phyloP scores from a whole-genome alignment of 192 early-diverging fungal species.

The Linnemannia elongata region DNA sequence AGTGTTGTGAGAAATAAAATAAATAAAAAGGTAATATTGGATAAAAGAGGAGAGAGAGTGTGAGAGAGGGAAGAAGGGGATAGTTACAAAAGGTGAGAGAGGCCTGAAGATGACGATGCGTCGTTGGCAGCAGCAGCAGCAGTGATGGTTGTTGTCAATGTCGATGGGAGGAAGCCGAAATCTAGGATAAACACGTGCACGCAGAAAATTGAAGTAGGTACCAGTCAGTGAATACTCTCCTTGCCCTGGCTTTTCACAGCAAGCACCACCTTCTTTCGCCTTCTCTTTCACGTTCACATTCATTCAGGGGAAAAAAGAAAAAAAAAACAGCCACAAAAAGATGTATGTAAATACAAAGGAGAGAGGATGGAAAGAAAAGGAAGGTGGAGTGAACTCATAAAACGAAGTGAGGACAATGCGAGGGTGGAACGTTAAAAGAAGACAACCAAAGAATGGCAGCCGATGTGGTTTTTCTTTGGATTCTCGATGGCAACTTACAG shows the following conservation, averaged over 20 bases:
- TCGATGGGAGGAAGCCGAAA: neutral
- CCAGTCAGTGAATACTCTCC: neutral
- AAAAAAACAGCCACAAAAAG: neutral
- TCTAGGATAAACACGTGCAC: slow-evolving; percentile 6
- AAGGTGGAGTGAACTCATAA: neutral
- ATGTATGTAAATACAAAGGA: neutral
- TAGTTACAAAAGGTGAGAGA: neutral
- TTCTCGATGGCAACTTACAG: neutral
- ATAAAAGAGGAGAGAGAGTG: neutral
- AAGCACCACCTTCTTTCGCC: neutral
- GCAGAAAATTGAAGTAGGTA: neutral
- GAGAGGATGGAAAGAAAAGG: neutral
- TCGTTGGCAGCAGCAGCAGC: neutral
- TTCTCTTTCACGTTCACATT: neutral
- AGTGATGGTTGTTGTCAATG: neutral
- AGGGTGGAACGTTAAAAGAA: neutral
- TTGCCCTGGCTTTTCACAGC: neutral
- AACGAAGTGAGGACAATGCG: neutral
- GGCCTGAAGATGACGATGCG: neutral
- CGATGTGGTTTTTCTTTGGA: neutral
- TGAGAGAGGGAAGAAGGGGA: neutral
- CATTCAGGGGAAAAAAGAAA: neutral
- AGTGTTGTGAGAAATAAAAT: neutral
- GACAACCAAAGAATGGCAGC: neutral
- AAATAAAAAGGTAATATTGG: neutral